Base-by-base conservation (phyloP, 495 filamentous ascomycete species). In the Aspergillus bertholletiae region DNA sequence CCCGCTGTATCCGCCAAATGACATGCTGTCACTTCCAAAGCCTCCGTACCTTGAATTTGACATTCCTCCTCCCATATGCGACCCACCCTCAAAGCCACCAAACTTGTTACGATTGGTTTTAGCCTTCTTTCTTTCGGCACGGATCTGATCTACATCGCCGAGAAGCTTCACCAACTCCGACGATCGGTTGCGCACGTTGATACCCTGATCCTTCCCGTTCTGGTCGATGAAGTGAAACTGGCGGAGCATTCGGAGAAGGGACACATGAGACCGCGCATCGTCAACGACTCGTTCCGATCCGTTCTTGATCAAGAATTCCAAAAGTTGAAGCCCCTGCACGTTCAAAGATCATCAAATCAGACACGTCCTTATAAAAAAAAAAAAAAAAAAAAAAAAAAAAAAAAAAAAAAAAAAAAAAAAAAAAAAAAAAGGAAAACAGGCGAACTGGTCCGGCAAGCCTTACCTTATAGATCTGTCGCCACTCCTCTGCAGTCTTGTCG, bases 391-490 rank as follows among this genome's bases (percentile, higher is more conserved):
- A n/a, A n/a, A n/a, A n/a, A n/a, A n/a, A n/a, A n/a, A n/a, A n/a
- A n/a, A n/a, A n/a, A n/a, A n/a, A n/a, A n/a, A n/a, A n/a, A n/a
- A n/a, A n/a, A n/a, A n/a, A n/a, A n/a, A n/a, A n/a, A n/a, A n/a
- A n/a, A n/a, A n/a, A n/a, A n/a, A n/a, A n/a, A n/a, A n/a, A n/a
- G n/a, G n/a, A n/a, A n/a, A n/a, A n/a, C n/a, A n/a, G 13, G 24
- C 37, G 1, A 53, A 23, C 2, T 12, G 44, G 18, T 1, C 39
- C 39, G 18, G 20, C 1, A 11, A 22, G 11, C 13, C 39, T 13
- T 61, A 87, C 85, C 80, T 99, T 99, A 78, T 97, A 99, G 56
- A 97, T 99, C 69, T 99, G 94, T 57, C 95, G 84, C 94, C 94
- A 99, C 71, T 99, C 94, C 67, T 99, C 94, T 41, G 95, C 92